Conservation (phyloP, 441 rosid species). For the Eruca vesicaria region DNA sequence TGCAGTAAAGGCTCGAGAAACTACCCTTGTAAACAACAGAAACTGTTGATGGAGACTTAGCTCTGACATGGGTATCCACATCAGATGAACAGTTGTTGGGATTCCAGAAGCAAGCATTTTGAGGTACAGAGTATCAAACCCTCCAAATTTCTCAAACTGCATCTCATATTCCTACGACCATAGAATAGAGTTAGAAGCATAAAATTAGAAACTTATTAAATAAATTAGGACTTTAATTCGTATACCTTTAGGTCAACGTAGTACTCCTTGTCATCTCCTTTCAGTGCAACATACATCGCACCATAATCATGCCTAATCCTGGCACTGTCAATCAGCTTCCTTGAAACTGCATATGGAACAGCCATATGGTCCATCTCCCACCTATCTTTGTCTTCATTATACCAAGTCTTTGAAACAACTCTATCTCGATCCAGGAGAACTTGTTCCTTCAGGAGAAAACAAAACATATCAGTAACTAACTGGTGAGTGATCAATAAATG, state of each 20-base stretch:
- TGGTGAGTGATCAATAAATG: slow-evolving; percentile 10
- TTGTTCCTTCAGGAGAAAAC: slow-evolving; percentile 55
- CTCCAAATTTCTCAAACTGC: slow-evolving; percentile 87
- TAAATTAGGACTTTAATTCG: slow-evolving; percentile 17
- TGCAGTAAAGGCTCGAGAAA: slow-evolving; percentile 51
- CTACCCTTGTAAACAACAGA: slow-evolving; percentile 53
- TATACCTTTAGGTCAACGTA: slow-evolving; percentile 77
- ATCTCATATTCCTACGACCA: slow-evolving; percentile 79
- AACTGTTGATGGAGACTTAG: slow-evolving; percentile 77
- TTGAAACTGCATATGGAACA: slow-evolving; percentile 86
- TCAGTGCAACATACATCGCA: slow-evolving; percentile 72
- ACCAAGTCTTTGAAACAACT: slow-evolving; percentile 89
- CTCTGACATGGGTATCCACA: slow-evolving; percentile 95
- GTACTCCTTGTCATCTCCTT: slow-evolving; percentile 85
- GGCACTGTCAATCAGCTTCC: slow-evolving; percentile 72
- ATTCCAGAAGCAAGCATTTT: slow-evolving; percentile 90
- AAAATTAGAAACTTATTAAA: background rate
- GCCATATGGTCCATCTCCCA: slow-evolving; percentile 95
- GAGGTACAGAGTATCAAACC: slow-evolving; percentile 89
- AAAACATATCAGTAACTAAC: slow-evolving; percentile 18
- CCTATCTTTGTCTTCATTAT: slow-evolving; percentile 68
- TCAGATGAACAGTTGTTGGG: slow-evolving; percentile 79
- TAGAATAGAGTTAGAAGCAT: slow-evolving; percentile 31
- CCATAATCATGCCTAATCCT: slow-evolving; percentile 97
- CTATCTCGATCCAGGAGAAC: slow-evolving; percentile 91